phyloP scores from a whole-genome alignment of 2,329 filamentous ascomycete species.

The Dactylellina haptotyla region DNA sequence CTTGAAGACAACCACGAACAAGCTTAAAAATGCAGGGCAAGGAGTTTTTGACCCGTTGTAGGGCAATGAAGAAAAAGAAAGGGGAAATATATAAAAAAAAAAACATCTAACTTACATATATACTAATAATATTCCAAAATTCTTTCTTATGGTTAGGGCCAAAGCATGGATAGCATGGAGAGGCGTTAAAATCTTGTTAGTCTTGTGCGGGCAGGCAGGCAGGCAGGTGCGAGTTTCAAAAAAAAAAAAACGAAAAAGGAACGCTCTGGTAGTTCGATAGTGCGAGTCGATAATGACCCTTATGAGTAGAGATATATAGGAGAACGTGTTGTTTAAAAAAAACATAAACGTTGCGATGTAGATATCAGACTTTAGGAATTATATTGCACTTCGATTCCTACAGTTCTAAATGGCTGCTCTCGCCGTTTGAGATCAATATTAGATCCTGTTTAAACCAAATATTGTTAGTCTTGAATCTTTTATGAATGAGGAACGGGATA shows the following conservation, averaged over 20 bases:
- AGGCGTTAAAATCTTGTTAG: constrained; percentile 46
- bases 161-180: constrained; percentile 52
- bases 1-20: not conserved
- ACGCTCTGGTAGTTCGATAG: constrained; percentile 10
- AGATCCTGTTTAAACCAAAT: constrained; percentile 68
- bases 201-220: constrained; percentile 1
- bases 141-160: constrained; percentile 42
- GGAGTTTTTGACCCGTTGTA: not conserved
- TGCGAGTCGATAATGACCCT: constrained; percentile 14
- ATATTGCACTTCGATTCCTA: constrained; percentile 84
- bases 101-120: constrained; percentile 32
- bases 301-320: constrained; percentile 8
- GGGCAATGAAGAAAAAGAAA: not conserved
- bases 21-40: not conserved
- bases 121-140: constrained; percentile 34
- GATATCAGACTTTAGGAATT: constrained; percentile 70
- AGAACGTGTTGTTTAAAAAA: not conserved
- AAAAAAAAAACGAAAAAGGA: constrained; percentile 21
- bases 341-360: not conserved
- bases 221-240: constrained; percentile 3
- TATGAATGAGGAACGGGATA: not conserved
- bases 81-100: not conserved
- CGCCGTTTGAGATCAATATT: constrained; percentile 80
- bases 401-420: constrained; percentile 79
- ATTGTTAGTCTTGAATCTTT: not conserved